Evolutionary conservation across 1,139 yeast species (phyloP).

Genomic region (Pichia terricola): DNA sequence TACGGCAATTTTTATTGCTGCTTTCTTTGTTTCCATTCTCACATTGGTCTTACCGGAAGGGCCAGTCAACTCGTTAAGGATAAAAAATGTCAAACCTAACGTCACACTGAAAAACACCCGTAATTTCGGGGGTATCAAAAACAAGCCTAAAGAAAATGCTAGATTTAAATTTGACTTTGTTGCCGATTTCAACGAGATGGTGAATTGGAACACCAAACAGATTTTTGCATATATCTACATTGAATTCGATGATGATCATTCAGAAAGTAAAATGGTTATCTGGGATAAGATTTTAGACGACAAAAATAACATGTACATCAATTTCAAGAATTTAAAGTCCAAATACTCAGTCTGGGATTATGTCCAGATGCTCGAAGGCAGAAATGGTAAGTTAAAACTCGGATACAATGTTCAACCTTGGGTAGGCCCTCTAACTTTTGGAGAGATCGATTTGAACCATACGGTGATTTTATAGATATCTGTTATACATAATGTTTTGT

Average conservation of each 20-base stretch:
- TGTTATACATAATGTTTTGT: not conserved
- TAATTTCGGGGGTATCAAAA: constrained; percentile 60
- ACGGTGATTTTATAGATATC: constrained; percentile 1
- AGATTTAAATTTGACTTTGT: constrained; percentile 64
- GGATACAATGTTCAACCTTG: constrained; percentile 94
- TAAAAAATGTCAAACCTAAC: constrained; percentile 4
- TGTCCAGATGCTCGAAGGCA: constrained; percentile 53
- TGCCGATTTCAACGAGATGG: constrained; percentile 60
- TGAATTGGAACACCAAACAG: constrained; percentile 97
- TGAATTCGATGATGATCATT: constrained; percentile 34
- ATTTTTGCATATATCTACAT: constrained; percentile 85
- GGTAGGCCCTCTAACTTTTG: constrained; percentile 71
- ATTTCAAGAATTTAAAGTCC: constrained; percentile 45
- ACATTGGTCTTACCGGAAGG: constrained; percentile 1
- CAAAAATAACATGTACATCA: constrained; percentile 49
- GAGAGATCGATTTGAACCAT: constrained; percentile 40
- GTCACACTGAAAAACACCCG: constrained; percentile 43
- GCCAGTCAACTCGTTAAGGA: constrained; percentile 1
- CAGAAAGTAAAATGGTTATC: constrained; percentile 50
- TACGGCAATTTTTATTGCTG: constrained; percentile 3
- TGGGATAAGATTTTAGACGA: constrained; percentile 79
- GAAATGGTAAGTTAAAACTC: constrained; percentile 60
- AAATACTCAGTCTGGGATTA: constrained; percentile 89
- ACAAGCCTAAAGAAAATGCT: constrained; percentile 74
- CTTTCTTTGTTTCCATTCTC: constrained; percentile 5